Evolutionary conservation across 1,284 basidiomycete genomes (phyloP), one percentile per base, ranked within the genome.

Genomic region (Trametes hirsuta): DNA sequence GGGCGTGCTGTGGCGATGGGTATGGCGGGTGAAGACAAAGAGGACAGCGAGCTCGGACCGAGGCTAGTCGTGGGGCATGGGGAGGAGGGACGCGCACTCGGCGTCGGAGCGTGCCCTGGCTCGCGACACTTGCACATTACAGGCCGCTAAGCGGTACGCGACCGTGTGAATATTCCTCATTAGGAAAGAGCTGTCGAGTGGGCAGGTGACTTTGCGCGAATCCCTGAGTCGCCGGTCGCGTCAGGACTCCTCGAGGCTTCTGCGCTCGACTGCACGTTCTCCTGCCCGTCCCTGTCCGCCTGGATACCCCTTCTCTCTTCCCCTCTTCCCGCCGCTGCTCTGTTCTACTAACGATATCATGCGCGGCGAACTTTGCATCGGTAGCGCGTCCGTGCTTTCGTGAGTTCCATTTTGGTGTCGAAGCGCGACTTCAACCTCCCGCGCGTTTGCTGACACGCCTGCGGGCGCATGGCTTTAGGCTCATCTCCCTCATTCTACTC

Each of bases 301-400:
- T 64, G 73, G 68, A 68, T 70, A 70, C 71, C 65, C 55, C 65
- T 55, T 72, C 68, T 63, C 66, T 66, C 52, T 47, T 61, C 57
- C 48, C 54, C 61, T 60, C 48, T 60, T 42, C 47, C 53, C 51
- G 47, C 50, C 54, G 47, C 49, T 40, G 49, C 41, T 30, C 30
- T 30, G 30, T 30, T 30, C 30, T 30, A 8, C 58, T 58, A 47
- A 56, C 58, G 47, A 53, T 53, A 64, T 52, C 70, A 84, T 90
- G 84, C 86, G 82, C 60, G 89, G 89, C 37, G 89, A 91, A 81
- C 65, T 88, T 63, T 91, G 87, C 72, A 81, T 92, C 42, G 84
- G 86, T 59, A 74, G 82, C 62, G 88, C 84, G 57, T 84, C 88
- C 49, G 66, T 91, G 59, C 77, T 91, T 55, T 86, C 89, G 90